phyloP scores from a whole-genome alignment of 169 alveolate species.

The Eimeria falciformis region DNA sequence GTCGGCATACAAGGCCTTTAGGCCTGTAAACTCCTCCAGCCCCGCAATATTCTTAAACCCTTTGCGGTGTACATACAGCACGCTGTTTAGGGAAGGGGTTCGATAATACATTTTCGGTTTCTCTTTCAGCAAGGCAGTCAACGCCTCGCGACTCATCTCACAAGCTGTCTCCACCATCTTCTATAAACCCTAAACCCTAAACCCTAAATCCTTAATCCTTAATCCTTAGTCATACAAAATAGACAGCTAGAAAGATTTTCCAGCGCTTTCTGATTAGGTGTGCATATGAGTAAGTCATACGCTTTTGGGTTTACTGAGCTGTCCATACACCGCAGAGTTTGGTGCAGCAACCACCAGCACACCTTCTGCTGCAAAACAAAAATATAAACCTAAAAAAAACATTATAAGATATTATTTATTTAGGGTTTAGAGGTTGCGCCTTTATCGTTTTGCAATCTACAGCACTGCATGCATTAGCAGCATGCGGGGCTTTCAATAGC shows the following conservation, averaged over 20 bases:
- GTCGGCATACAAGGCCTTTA: slow-evolving; percentile 92
- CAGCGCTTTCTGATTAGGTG: background rate
- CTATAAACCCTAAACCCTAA: slow-evolving; percentile 46
- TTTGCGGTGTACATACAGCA: slow-evolving; percentile 90
- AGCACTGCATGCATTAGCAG: too few species aligned
- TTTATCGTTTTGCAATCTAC: too few species aligned
- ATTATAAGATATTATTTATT: too few species aligned
- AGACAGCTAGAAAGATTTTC: background rate
- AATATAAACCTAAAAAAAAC: too few species aligned
- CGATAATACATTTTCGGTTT: slow-evolving; percentile 84
- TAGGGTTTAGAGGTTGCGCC: slow-evolving; percentile 43
- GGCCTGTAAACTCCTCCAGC: slow-evolving; percentile 90
- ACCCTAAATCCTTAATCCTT: slow-evolving; percentile 8
- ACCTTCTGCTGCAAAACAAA: too few species aligned
- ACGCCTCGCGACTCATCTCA: slow-evolving; percentile 10
- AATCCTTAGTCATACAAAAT: background rate
- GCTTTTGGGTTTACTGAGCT: background rate
- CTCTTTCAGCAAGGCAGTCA: slow-evolving; percentile 28
- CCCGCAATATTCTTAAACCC: slow-evolving; percentile 90
- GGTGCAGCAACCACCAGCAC: too few species aligned
- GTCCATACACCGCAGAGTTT: too few species aligned
- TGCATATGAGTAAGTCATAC: background rate
- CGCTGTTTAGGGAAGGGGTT: slow-evolving; percentile 91
- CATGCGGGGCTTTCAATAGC: too few species aligned
- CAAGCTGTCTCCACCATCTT: background rate